Evolutionary conservation across 305 asterid species (phyloP).

Genomic region (Rubia peregrina): DNA sequence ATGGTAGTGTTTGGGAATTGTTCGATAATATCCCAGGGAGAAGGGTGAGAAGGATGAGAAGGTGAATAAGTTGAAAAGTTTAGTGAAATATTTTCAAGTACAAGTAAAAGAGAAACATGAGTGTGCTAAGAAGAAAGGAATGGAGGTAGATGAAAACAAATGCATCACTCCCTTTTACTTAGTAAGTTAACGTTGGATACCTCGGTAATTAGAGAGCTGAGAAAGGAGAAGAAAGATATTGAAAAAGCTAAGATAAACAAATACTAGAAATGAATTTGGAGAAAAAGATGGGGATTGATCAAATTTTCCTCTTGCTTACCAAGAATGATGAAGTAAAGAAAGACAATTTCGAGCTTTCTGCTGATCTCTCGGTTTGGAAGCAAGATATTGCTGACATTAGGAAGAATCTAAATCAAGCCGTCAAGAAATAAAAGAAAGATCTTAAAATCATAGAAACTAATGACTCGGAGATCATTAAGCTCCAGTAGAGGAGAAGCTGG

Average conservation of each 20-base stretch:
- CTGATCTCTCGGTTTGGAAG: too few relatives aligned
- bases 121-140: too few relatives aligned
- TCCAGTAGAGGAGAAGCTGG: too few relatives aligned
- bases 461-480: too few relatives aligned
- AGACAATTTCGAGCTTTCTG: not conserved
- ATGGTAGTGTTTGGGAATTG: not conserved
- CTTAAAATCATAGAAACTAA: too few relatives aligned
- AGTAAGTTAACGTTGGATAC: not conserved
- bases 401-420: too few relatives aligned
- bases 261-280: not conserved
- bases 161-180: too few relatives aligned
- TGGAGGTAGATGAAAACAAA: too few relatives aligned
- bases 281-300: not conserved
- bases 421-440: too few relatives aligned
- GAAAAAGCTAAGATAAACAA: not conserved
- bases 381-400: too few relatives aligned
- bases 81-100: too few relatives aligned
- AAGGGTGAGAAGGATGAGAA: not conserved
- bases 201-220: not conserved
- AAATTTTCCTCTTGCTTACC: accelerated
- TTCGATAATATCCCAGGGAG: not conserved
- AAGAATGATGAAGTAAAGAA: not conserved
- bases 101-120: too few relatives aligned
- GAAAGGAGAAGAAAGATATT: not conserved
- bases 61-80: not conserved